phyloP scores from a whole-genome alignment of 2,329 filamentous ascomycete genomes.

The Ophiostoma ulmi region DNA sequence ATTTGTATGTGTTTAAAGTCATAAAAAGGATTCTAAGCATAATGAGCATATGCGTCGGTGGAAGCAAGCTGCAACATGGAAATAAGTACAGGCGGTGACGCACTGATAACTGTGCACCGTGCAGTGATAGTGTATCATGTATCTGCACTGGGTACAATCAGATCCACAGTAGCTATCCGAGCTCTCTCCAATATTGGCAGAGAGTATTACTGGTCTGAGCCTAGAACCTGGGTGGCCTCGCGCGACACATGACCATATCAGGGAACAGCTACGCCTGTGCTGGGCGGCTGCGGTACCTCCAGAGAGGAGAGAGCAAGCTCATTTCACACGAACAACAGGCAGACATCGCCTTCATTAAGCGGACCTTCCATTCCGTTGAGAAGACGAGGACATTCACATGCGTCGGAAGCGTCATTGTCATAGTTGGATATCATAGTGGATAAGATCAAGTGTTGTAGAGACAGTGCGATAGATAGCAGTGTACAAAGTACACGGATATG shows the following conservation, averaged over 20 bases:
- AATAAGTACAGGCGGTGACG: background rate
- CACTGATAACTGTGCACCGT: conserved; percentile 1
- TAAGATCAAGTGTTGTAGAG: background rate
- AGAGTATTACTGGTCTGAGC: background rate
- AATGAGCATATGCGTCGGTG: background rate
- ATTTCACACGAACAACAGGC: background rate
- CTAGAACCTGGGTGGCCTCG: conserved; percentile 2
- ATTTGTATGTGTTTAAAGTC: background rate
- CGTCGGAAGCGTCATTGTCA: conserved; percentile 8
- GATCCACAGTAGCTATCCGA: conserved; percentile 16
- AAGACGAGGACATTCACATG: background rate
- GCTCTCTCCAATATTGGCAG: background rate
- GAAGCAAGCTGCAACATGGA: background rate
- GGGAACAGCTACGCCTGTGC: conserved; percentile 9
- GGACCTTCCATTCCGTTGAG: conserved; percentile 9
- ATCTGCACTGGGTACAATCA: conserved; percentile 1
- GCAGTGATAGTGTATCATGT: conserved; percentile 1
- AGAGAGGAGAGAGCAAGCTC: no score
- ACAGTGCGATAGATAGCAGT: background rate
- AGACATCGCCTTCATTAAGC: background rate
- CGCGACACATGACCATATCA: conserved; percentile 20
- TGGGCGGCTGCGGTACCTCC: background rate
- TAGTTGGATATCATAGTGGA: background rate
- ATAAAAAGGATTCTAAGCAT: no score
- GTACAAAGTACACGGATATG: background rate